Base-by-base conservation (phyloP, 2,329 filamentous ascomycete genomes). In the Ophiostoma himal-ulmi region DNA sequence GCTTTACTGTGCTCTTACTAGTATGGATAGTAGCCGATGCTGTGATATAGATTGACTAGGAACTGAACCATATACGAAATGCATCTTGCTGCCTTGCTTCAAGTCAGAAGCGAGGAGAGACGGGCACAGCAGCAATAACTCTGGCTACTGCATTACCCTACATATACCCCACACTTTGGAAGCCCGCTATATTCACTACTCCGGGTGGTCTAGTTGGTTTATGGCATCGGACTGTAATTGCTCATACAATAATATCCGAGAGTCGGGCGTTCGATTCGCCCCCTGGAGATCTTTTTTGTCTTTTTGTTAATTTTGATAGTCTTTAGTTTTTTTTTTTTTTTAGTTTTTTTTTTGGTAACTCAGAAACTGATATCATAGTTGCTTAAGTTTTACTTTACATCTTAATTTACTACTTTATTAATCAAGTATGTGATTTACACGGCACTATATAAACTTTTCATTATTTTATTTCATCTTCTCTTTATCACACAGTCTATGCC, bases 221-320 rank as follows among this genome's bases (percentile, higher is more conserved):
- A 72, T 72, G 71, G 71, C 69, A 70, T 72, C 71, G 71, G 68
- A 72, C 71, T 72, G 71, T 72, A 70, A 72, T 72, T 72, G 71
- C 13, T 37, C 10, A 44, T 66, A 64, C 69, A 72, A 70, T 69
- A 64, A 70, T 67, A 72, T 72, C 68, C 71, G 71, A 72, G 68
- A 70, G 71, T 72, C 71, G 71, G 70, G 71, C 71, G 71, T 72
- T 72, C 71, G 71, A 72, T 70, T 72, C 71, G 71, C 71, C 71
- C 71, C 71, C 69, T 68, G 71, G 71, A 72, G 71, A 72, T 30
- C 41, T 69, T 71, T 57, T 68, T 71, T 54, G 48, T 26, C 1
- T 44, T 1, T 67, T 41, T 62, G 5, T 62, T 30, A 30, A 30
- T 60, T 26, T 57, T 57, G 14, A 17, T 17, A 44, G 14, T 26